Conservation (phyloP, 768 basidiomycete genomes). For the Suillus lakei region DNA sequence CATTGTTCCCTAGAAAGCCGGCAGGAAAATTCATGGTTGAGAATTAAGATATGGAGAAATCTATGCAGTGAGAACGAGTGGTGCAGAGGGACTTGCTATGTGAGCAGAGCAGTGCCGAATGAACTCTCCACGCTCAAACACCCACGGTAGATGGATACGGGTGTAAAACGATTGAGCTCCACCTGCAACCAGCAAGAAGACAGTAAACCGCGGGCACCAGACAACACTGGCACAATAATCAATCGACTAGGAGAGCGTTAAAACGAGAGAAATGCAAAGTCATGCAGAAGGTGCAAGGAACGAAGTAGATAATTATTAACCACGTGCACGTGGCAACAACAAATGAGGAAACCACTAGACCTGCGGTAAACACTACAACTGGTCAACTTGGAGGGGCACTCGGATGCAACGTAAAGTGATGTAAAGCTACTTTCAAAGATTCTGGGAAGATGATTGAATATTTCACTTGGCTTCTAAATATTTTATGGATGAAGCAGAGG, state of each 20-base stretch:
- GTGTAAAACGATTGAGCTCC: background rate
- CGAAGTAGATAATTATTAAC: too few relatives aligned
- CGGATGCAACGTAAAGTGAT: background rate
- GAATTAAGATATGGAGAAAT: background rate
- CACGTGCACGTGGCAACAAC: slow-evolving; percentile 3
- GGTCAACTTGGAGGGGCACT: background rate
- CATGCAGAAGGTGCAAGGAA: background rate
- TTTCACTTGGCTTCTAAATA: background rate
- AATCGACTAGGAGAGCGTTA: background rate
- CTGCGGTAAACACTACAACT: background rate
- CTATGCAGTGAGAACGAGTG: background rate
- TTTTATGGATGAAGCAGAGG: background rate
- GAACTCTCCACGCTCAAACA: background rate
- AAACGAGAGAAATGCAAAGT: background rate
- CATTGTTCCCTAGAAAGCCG: slow-evolving; percentile 2
- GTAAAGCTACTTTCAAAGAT: background rate
- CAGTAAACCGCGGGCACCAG: background rate
- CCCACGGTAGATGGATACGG: background rate
- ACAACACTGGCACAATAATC: background rate
- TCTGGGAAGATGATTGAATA: background rate
- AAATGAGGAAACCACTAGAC: background rate
- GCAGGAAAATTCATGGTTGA: slow-evolving; percentile 15
- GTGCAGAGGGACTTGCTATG: background rate
- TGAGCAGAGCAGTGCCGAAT: background rate
- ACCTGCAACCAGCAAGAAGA: background rate